phyloP scores from a whole-genome alignment of 2,329 filamentous ascomycete genomes.

The Verticillium alfalfae region DNA sequence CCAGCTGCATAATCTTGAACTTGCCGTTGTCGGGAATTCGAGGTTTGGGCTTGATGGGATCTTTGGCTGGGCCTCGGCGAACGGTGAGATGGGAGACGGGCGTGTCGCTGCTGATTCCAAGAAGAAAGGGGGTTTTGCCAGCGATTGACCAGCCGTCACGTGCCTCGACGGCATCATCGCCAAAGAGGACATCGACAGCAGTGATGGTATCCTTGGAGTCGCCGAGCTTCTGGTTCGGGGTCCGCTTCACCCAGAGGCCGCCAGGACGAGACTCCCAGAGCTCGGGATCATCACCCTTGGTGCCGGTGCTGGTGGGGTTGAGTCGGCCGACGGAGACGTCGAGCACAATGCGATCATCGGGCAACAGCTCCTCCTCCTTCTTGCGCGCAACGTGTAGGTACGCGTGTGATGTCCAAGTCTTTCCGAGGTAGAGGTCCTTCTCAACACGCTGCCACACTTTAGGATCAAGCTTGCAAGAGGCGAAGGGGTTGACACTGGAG shows the following conservation, averaged over 20 bases:
- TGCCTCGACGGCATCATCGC: conserved; percentile 85
- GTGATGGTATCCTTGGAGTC: conserved; percentile 73
- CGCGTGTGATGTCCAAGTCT: conserved; percentile 67
- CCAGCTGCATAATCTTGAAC: conserved; percentile 95
- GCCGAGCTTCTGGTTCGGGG: conserved; percentile 64
- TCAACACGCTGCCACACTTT: conserved; percentile 75
- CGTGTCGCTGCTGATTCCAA: conserved; percentile 57
- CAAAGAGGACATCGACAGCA: conserved; percentile 80
- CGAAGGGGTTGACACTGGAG: conserved; percentile 67
- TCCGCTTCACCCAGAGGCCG: conserved; percentile 79
- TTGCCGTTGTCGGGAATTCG: conserved; percentile 82
- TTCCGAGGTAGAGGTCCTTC: conserved; percentile 61
- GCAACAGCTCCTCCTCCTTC: conserved; percentile 74
- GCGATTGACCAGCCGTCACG: conserved; percentile 78
- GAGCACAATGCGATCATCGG: conserved; percentile 72
- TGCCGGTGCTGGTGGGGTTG: conserved; percentile 55
- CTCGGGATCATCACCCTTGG: conserved; percentile 48
- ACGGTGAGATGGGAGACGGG: conserved; percentile 73
- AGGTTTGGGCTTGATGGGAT: conserved; percentile 63
- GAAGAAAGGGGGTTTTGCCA: conserved; percentile 60
- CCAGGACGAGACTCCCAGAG: conserved; percentile 73
- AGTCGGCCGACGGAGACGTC: conserved; percentile 71
- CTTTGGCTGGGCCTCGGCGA: conserved; percentile 62
- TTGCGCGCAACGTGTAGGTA: conserved; percentile 80
- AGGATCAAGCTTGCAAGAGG: conserved; percentile 68